Percentiles rank a stretch among this genome's conserved stretches.
Evolutionary conservation across 495 filamentous ascomycete genomes (phyloP).

Genomic region (Annulohypoxylon bovei): DNA sequence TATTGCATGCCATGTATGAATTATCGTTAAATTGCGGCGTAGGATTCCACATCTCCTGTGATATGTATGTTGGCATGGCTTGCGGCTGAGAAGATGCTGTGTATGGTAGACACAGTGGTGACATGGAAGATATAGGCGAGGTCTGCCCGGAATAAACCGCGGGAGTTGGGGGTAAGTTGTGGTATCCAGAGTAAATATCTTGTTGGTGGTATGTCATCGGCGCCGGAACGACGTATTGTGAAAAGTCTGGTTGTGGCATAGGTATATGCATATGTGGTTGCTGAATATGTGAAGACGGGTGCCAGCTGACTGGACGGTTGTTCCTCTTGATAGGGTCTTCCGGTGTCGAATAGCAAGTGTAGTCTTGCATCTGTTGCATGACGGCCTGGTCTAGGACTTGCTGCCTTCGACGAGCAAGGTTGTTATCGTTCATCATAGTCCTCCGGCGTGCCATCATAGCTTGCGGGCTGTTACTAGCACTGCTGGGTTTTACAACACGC

Average conservation of each 20-base stretch:
- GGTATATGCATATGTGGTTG: slow-evolving; percentile 50
- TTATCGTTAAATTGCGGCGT: slow-evolving; percentile 27
- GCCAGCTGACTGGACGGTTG: slow-evolving; percentile 74
- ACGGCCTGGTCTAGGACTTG: slow-evolving; percentile 51
- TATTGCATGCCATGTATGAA: slow-evolving; percentile 17
- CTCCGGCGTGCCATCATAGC: slow-evolving; percentile 61
- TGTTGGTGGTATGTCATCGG: slow-evolving; percentile 48
- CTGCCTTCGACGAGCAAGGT: slow-evolving; percentile 46
- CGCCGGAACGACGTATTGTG: slow-evolving; percentile 45
- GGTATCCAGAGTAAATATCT: slow-evolving; percentile 50
- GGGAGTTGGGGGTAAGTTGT: slow-evolving; percentile 55
- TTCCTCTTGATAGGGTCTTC: slow-evolving; percentile 47
- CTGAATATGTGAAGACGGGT: slow-evolving; percentile 63
- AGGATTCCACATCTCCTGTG: slow-evolving; percentile 36
- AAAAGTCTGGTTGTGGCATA: slow-evolving; percentile 47
- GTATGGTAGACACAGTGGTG: slow-evolving; percentile 54
- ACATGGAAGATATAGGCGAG: slow-evolving; percentile 54
- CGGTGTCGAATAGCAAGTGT: slow-evolving; percentile 44
- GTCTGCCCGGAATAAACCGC: slow-evolving; percentile 57
- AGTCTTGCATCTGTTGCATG: slow-evolving; percentile 47
- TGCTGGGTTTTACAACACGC: slow-evolving; percentile 72
- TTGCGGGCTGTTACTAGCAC: slow-evolving; percentile 76
- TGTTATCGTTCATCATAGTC: slow-evolving; percentile 64
- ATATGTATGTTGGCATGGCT: slow-evolving; percentile 38
- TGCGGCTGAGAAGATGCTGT: slow-evolving; percentile 34